phyloP scores from a whole-genome alignment of 306 rosid genomes.

The Citrullus colocynthis region DNA sequence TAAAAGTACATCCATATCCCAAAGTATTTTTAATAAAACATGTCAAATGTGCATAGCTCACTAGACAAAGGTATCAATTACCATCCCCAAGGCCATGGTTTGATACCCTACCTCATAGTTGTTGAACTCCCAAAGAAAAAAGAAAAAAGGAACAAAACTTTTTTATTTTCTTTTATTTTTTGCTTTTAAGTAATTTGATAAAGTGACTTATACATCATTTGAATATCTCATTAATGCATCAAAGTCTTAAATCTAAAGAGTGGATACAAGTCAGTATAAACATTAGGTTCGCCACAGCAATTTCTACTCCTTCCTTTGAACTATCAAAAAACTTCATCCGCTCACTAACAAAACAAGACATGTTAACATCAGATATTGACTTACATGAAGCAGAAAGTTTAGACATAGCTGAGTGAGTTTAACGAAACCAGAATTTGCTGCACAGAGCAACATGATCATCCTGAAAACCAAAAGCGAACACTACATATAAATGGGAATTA shows the following conservation, averaged over 20 bases:
- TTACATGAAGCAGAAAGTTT: background rate
- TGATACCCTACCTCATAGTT: background rate
- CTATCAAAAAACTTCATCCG: background rate
- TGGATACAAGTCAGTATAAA: background rate
- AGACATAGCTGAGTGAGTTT: background rate
- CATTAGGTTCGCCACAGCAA: background rate
- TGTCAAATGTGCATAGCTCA: too few species aligned
- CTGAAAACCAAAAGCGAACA: background rate
- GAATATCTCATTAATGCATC: background rate
- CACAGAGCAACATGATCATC: background rate
- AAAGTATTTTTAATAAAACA: background rate
- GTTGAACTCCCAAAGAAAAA: background rate
- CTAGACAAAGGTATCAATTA: too few species aligned
- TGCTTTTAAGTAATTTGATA: background rate
- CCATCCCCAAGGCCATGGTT: background rate
- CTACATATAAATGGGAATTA: background rate
- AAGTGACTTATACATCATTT: background rate
- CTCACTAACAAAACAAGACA: background rate
- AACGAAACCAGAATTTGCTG: background rate
- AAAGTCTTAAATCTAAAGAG: background rate
- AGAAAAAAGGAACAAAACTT: too few species aligned
- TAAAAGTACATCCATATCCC: background rate
- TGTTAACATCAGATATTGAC: background rate
- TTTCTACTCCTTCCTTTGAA: background rate
- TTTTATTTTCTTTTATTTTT: too few species aligned